Percentiles rank a stretch among this genome's conserved stretches.
Evolutionary conservation across 2,329 filamentous ascomycete species (phyloP).

Genomic region (Apiospora hydei): DNA sequence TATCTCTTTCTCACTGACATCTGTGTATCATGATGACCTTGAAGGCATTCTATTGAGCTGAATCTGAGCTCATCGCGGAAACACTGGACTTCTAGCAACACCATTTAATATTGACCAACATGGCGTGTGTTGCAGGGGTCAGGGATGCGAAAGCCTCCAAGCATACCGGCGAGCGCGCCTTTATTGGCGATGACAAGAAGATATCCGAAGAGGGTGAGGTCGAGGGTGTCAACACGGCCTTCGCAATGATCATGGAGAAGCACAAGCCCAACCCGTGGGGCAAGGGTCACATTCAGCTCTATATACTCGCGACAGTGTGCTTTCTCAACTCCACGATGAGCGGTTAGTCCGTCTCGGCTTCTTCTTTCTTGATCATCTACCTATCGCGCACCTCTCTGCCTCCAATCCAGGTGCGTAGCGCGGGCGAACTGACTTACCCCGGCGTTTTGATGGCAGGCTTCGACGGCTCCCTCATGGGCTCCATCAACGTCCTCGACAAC

Average conservation of each 20-base stretch:
- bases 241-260: constrained; percentile 44
- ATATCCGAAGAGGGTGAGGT: constrained; percentile 30
- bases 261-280: constrained; percentile 41
- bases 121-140: background rate
- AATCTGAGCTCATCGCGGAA: too few species aligned
- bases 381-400: background rate
- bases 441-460: constrained; percentile 41
- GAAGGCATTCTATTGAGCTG: background rate
- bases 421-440: background rate
- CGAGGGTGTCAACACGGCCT: constrained; percentile 36
- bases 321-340: constrained; percentile 51
- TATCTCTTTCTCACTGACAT: too few species aligned
- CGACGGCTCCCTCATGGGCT: constrained; percentile 51
- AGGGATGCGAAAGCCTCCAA: background rate
- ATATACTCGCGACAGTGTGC: constrained; percentile 37
- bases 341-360: background rate
- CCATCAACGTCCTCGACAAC: constrained; percentile 51
- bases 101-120: background rate
- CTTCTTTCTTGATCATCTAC: constrained; percentile 29
- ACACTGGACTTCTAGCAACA: too few species aligned
- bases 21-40: background rate
- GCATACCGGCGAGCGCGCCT: background rate
- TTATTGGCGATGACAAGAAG: constrained; percentile 7
- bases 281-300: constrained; percentile 41
- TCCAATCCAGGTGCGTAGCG: constrained; percentile 31